Conservation (phyloP, 805 yeast species). For the Saccharomyces mikatae region DNA sequence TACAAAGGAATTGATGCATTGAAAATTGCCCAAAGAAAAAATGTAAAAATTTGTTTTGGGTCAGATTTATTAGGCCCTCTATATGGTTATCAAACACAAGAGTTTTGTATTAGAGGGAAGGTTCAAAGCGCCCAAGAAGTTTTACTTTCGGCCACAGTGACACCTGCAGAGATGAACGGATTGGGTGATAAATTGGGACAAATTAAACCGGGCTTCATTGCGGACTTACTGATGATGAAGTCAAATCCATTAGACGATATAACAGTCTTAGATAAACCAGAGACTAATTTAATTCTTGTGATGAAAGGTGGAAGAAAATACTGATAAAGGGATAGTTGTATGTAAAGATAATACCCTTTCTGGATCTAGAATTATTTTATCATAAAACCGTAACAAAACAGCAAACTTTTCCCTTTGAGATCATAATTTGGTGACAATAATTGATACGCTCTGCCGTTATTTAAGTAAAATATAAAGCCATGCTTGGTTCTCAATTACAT, state of each 20-base stretch:
- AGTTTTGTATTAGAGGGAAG: slow-evolving; percentile 8
- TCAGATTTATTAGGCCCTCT: slow-evolving; percentile 8
- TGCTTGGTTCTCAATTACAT: too few relatives aligned
- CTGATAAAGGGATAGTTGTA: slow-evolving; percentile 1
- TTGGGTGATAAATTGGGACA: slow-evolving; percentile 8
- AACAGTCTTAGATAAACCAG: slow-evolving; percentile 8
- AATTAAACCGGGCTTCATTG: slow-evolving; percentile 8
- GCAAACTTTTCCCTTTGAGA: too few relatives aligned
- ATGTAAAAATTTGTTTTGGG: slow-evolving; percentile 9
- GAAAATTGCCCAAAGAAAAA: slow-evolving; percentile 5
- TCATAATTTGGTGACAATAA: too few relatives aligned
- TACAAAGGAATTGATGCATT: slow-evolving; percentile 7
- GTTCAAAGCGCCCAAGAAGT: slow-evolving; percentile 7
- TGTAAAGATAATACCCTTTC: neutral
- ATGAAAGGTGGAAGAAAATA: slow-evolving; percentile 10
- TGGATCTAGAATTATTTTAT: neutral
- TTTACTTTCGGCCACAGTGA: slow-evolving; percentile 9
- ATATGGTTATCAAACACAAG: slow-evolving; percentile 11
- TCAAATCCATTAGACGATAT: slow-evolving; percentile 9
- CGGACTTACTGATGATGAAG: slow-evolving; percentile 9
- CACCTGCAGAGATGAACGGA: slow-evolving; percentile 9
- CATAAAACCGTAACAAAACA: too few relatives aligned
- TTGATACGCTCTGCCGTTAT: too few relatives aligned
- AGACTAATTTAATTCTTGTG: slow-evolving; percentile 7
- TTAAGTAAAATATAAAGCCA: too few relatives aligned